Conservation (phyloP, 208 protist genomes). For the Angomonas desouzai region DNA sequence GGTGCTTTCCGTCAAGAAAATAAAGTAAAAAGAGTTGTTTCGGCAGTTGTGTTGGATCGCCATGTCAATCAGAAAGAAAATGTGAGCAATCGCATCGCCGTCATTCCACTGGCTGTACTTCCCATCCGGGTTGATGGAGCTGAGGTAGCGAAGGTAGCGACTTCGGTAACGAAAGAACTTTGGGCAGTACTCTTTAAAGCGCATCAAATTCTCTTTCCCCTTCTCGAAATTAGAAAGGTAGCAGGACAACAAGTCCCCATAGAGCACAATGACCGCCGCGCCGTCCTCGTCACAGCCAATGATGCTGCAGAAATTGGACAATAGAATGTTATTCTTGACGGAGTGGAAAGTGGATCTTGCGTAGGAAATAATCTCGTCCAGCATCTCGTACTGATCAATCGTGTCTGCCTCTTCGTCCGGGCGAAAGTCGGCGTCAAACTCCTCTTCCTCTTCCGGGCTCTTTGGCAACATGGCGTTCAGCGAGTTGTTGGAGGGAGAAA, state of each 20-base stretch:
- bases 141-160: neutral
- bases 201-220: neutral
- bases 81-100: slow-evolving; percentile 30
- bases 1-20: slow-evolving; percentile 28
- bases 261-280: slow-evolving; percentile 27
- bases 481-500: neutral
- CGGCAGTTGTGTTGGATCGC: slow-evolving; percentile 29
- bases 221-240: slow-evolving; percentile 24
- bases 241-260: slow-evolving; percentile 34
- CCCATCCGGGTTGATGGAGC: neutral
- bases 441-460: neutral
- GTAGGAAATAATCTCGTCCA: slow-evolving; percentile 10
- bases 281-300: slow-evolving; percentile 24
- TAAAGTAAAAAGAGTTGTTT: slow-evolving; percentile 25
- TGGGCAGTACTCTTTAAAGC: slow-evolving; percentile 18
- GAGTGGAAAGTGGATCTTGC: slow-evolving; percentile 11
- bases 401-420: neutral
- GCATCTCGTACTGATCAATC: slow-evolving; percentile 11
- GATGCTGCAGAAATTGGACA: slow-evolving; percentile 35
- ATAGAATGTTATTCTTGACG: slow-evolving; percentile 18
- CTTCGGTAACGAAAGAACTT: slow-evolving; percentile 16
- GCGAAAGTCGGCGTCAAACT: neutral
- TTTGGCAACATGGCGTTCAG: neutral
- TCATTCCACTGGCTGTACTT: slow-evolving; percentile 12
- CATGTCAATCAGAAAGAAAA: slow-evolving; percentile 32